Percentiles rank a stretch among this genome's conserved stretches.
phyloP scores from a whole-genome alignment of 78 protist genomes.

The Chrysochromulina tobinii region DNA sequence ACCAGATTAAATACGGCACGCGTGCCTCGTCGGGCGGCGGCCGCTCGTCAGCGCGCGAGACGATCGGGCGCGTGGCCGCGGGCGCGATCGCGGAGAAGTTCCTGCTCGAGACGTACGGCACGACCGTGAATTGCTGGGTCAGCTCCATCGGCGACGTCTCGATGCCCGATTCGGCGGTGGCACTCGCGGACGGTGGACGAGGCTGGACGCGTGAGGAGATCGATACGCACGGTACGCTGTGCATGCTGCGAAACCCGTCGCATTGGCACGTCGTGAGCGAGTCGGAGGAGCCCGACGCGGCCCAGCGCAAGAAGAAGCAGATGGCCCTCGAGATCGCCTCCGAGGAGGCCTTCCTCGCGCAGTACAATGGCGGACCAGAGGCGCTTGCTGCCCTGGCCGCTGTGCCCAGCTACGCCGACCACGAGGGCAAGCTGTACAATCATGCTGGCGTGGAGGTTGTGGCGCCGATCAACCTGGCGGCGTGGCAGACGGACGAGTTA shows the following conservation, averaged over 20 bases:
- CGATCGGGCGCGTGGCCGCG: conserved; percentile 73
- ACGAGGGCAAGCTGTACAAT: neutral
- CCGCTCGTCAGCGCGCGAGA: conserved; percentile 74
- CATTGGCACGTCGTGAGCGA: neutral
- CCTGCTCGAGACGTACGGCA: conserved; percentile 43
- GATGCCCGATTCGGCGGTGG: neutral
- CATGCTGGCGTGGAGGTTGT: neutral
- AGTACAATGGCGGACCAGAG: neutral
- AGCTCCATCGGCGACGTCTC: conserved; percentile 3
- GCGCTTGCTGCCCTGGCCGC: too few species aligned
- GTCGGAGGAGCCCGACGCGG: neutral
- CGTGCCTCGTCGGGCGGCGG: conserved; percentile 71
- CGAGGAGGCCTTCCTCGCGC: neutral
- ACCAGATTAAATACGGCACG: conserved; percentile 48
- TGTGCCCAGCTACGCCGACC: neutral
- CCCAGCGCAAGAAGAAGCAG: neutral
- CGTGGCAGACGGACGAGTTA: neutral
- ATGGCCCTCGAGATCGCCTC: neutral
- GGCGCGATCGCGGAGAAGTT: conserved; percentile 83
- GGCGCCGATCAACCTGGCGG: neutral
- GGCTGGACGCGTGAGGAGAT: conserved; percentile 23
- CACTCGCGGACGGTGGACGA: neutral
- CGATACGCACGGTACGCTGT: neutral
- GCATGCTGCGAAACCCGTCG: neutral
- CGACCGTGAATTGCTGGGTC: conserved; percentile 60